A percentile compares a stretch with the other conserved stretches of the same genome.
Evolutionary conservation across 1,139 yeast species (phyloP).

Genomic region (Casaregolazyma suthepensis): DNA sequence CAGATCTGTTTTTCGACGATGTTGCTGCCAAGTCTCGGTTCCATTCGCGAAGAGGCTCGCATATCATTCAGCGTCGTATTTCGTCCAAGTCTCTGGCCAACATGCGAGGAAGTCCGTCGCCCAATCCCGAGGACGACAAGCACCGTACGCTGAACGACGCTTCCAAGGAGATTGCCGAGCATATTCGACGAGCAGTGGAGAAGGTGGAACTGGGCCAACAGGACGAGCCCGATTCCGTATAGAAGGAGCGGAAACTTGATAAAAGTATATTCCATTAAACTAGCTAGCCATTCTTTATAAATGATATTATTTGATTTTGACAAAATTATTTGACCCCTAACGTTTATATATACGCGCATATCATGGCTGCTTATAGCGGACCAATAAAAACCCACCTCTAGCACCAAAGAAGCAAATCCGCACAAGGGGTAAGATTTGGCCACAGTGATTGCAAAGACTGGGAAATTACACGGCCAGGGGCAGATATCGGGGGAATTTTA

Average conservation of each 20-base stretch:
- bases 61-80: constrained; percentile 19
- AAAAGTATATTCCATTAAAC: not conserved
- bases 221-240: constrained; percentile 7
- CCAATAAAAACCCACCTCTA: not conserved
- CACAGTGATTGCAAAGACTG: not conserved
- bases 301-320: not conserved
- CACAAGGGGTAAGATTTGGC: not conserved
- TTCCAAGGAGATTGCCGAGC: constrained; percentile 5
- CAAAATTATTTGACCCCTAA: not conserved
- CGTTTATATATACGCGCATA: not conserved
- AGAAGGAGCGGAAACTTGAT: not conserved
- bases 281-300: not conserved
- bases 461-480: not conserved
- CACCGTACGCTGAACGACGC: not conserved
- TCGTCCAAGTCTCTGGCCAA: constrained; percentile 14
- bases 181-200: constrained; percentile 5
- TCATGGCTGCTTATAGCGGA: not conserved
- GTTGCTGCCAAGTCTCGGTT: constrained; percentile 22
- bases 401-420: not conserved
- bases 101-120: constrained; percentile 4
- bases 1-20: constrained; percentile 37
- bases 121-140: constrained; percentile 1
- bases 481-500: not conserved
- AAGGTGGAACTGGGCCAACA: constrained; percentile 2
- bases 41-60: constrained; percentile 18